Evolutionary conservation across 108 stramenopile species (phyloP).

Genomic region (Cyclotella kingstonii): DNA sequence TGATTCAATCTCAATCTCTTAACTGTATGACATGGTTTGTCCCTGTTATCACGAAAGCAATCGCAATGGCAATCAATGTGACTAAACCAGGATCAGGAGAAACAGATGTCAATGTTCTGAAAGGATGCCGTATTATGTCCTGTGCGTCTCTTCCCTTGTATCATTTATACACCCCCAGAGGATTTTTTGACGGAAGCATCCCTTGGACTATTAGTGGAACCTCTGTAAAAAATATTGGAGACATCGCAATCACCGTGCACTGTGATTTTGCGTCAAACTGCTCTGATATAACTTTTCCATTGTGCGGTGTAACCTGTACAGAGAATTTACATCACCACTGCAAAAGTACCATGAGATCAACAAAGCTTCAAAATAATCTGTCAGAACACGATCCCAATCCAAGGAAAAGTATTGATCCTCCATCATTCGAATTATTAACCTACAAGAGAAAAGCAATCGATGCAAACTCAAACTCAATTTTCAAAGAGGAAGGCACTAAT

Average conservation of each 20-base stretch:
- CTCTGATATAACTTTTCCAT: background rate
- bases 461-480: background rate
- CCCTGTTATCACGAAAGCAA: slow-evolving; percentile 19
- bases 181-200: slow-evolving; percentile 4
- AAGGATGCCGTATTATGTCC: slow-evolving; percentile 19
- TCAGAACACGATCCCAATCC: background rate
- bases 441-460: slow-evolving; percentile 8
- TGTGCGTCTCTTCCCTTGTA: slow-evolving; percentile 15
- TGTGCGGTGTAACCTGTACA: background rate
- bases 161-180: slow-evolving; percentile 15
- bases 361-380: slow-evolving; percentile 12
- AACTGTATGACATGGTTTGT: slow-evolving; percentile 19
- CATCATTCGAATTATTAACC: background rate
- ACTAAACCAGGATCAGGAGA: background rate
- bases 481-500: background rate
- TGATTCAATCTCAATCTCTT: slow-evolving; percentile 15
- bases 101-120: slow-evolving; percentile 5
- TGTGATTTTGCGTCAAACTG: background rate
- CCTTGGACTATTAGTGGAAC: slow-evolving; percentile 9
- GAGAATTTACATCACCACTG: background rate
- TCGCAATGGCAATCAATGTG: slow-evolving; percentile 9
- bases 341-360: slow-evolving; percentile 14
- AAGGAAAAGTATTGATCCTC: slow-evolving; percentile 28
- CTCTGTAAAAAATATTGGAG: background rate
- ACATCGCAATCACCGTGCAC: background rate